Conservation (phyloP, 345 rosid species). For the Eucalyptus caleyi region DNA sequence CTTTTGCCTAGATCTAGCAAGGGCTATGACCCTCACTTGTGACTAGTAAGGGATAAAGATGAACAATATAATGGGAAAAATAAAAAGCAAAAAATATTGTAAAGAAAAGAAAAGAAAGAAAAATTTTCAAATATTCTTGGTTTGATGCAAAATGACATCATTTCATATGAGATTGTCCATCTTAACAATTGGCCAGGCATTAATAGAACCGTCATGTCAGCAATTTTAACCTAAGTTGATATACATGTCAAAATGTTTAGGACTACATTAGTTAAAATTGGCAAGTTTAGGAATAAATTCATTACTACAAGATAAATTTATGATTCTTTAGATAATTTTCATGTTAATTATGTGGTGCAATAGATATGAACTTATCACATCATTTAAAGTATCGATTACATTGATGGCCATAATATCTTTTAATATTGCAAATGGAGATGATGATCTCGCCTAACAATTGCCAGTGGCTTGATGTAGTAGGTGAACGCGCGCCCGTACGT, state of each 20-base stretch:
- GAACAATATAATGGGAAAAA: no score
- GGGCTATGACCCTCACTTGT: neutral
- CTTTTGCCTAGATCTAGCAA: neutral
- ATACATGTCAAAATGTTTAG: rapidly evolving
- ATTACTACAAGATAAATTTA: no score
- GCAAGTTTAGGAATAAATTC: neutral
- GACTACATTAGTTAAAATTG: neutral
- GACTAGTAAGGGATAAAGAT: neutral
- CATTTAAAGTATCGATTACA: neutral
- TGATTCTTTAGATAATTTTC: neutral
- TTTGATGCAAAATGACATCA: neutral
- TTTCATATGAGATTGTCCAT: neutral
- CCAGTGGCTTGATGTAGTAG: neutral
- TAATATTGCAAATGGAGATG: neutral
- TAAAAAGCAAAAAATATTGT: neutral
- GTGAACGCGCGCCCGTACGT: neutral
- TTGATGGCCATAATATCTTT: neutral
- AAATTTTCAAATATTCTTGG: rapidly evolving
- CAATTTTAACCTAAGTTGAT: rapidly evolving
- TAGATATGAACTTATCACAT: neutral
- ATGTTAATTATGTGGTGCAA: neutral
- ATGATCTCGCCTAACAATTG: neutral
- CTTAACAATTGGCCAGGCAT: rapidly evolving
- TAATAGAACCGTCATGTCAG: rapidly evolving
- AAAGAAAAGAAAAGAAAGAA: neutral